A percentile compares a stretch with the other conserved stretches of the same genome.
Conservation (phyloP, 192 early-diverging fungal genomes). For the Mortierella hygrophila region DNA sequence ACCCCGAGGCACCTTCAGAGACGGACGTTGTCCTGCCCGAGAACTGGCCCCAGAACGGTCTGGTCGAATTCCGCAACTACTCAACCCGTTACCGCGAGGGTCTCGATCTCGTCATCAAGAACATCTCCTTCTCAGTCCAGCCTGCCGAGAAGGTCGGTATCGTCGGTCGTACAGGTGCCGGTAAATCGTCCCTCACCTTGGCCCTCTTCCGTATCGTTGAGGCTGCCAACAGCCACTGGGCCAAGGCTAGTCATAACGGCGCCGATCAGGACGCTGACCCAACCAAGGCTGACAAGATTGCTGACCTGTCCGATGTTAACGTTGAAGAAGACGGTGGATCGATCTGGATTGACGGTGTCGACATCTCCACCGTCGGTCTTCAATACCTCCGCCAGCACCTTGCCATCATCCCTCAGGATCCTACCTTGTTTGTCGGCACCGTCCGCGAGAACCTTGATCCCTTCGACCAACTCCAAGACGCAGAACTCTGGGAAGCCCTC, state of each 20-base stretch:
- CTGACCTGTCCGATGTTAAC: conserved; percentile 14
- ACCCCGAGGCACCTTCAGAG: conserved; percentile 82
- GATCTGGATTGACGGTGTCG: conserved; percentile 72
- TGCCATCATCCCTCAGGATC: conserved; percentile 87
- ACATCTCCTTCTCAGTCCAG: conserved; percentile 67
- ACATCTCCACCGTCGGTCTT: conserved; percentile 74
- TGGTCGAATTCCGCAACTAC: conserved; percentile 82
- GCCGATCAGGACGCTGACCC: conserved; percentile 31
- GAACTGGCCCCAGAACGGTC: conserved; percentile 82
- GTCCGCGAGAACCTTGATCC: conserved; percentile 73
- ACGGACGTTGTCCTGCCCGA: conserved; percentile 68
- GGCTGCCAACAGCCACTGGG: conserved; percentile 65
- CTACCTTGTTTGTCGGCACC: conserved; percentile 74
- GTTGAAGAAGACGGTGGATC: conserved; percentile 50
- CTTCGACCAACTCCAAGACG: conserved; percentile 64
- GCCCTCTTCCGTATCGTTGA: conserved; percentile 67
- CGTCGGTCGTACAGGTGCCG: conserved; percentile 69
- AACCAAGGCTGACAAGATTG: conserved; percentile 14
- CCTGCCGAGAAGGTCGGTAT: conserved; percentile 82
- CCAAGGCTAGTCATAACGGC: conserved; percentile 50
- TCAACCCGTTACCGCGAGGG: conserved; percentile 86
- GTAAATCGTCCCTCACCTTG: conserved; percentile 66
- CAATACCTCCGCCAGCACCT: conserved; percentile 68
- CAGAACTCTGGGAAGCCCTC: conserved; percentile 78
- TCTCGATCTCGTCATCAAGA: conserved; percentile 83